Conservation (phyloP, 2,329 filamentous ascomycete species). For the Purpureocillium takamizusanense region DNA sequence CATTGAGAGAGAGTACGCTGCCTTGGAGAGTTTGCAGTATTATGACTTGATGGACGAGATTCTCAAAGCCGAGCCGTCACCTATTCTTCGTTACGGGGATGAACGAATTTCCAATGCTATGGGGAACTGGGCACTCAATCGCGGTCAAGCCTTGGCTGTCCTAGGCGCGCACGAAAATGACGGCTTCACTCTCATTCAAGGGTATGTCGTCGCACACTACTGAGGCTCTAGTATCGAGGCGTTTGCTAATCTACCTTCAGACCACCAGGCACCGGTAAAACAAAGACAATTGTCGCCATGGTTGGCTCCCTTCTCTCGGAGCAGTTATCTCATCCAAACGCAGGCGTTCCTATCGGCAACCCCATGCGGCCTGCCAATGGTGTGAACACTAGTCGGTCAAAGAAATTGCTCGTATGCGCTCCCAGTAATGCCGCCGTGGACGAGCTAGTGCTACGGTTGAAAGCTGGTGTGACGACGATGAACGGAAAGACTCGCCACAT, state of each 20-base stretch:
- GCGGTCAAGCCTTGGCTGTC: conserved; percentile 83
- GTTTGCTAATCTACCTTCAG: conserved; percentile 33
- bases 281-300: conserved; percentile 95
- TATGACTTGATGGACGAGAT: conserved; percentile 96
- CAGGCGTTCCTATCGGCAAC: conserved; percentile 20
- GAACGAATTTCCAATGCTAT: conserved; percentile 61
- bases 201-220: conserved; percentile 34
- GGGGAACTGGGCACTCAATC: conserved; percentile 75
- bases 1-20: conserved; percentile 90
- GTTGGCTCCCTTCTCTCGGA: conserved; percentile 65
- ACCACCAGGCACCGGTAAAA: conserved; percentile 94
- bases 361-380: conserved; percentile 17
- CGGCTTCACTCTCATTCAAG: conserved; percentile 93
- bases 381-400: conserved; percentile 28
- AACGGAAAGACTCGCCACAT: conserved; percentile 66
- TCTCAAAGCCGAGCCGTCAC: conserved; percentile 79
- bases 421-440: conserved; percentile 97
- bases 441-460: conserved; percentile 87
- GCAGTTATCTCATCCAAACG: conserved; percentile 23
- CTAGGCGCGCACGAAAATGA: conserved; percentile 91
- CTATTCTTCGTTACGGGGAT: conserved; percentile 72
- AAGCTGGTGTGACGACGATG: conserved; percentile 71
- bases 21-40: conserved; percentile 82
- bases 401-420: conserved; percentile 94
- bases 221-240: not conserved